These are phyloP conservation scores for Pichia rugopelliculosa DNA, from an alignment of 805 yeast genomes.

Conservation along the genomic window DNA sequence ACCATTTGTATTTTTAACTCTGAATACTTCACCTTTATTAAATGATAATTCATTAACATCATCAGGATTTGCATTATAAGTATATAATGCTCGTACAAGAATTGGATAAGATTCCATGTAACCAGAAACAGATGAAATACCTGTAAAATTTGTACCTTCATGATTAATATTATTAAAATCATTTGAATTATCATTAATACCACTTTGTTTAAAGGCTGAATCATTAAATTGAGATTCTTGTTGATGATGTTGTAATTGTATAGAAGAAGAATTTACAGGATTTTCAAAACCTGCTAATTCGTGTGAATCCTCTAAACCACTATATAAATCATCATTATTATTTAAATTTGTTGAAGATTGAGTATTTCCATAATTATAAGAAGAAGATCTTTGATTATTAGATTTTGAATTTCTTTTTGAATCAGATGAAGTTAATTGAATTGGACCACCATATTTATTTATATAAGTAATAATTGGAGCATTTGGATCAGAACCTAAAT, in stretches of 20 bases:
- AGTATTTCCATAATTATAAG: not conserved
- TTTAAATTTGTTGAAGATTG: constrained; percentile 8
- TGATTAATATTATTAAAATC: not conserved
- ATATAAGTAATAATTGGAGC: constrained; percentile 81
- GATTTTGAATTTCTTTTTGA: constrained; percentile 12
- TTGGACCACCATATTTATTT: constrained; percentile 63
- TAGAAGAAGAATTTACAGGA: constrained; percentile 2
- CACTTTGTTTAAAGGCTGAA: constrained; percentile 14
- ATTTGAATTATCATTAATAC: not conserved
- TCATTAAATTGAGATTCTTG: constrained; percentile 5
- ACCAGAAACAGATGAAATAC: constrained; percentile 6
- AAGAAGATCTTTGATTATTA: constrained; percentile 1
- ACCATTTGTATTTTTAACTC: constrained; percentile 87
- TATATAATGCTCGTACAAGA: constrained; percentile 78
- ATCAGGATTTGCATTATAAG: constrained; percentile 83
- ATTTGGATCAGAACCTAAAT: constrained; percentile 84
- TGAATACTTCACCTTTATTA: constrained; percentile 83
- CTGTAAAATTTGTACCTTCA: constrained; percentile 10
- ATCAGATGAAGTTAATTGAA: not conserved
- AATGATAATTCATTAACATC: constrained; percentile 91
- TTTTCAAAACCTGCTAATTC: constrained; percentile 13
- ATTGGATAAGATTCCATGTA: constrained; percentile 51
- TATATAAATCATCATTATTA: constrained; percentile 2
- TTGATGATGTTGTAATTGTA: not conserved
- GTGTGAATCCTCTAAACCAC: constrained; percentile 5